Base-by-base conservation (phyloP, 2,329 filamentous ascomycete species). In the Stemphylium vesicarium region DNA sequence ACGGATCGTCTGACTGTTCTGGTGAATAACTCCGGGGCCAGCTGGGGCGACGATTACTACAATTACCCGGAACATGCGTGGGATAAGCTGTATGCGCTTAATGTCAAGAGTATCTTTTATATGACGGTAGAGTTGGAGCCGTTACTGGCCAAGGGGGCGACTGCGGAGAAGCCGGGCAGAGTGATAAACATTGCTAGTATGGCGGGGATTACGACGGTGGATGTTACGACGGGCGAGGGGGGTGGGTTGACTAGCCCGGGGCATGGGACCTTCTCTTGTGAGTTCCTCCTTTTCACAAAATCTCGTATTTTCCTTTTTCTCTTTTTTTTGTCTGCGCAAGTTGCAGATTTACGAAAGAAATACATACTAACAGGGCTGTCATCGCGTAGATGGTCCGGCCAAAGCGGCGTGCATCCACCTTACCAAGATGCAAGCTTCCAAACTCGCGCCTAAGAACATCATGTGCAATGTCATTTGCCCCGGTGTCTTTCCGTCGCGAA, bases 31-130 rank as follows among this genome's bases (percentile, higher is more conserved):
- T 81, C 81, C 8, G 81, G 81, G 13, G 82, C 79, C 8, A 81
- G 80, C 47, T 84, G 81, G 77, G 83, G 82, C 9, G 83, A 80
- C 22, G 80, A 82, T 24, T 85, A 85, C 66, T 81, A 84, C 56
- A 78, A 85, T 67, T 85, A 84, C 62, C 82, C 82, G 0, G 82
- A 84, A 57, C 75, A 78, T 41, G 84, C 81, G 36, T 86, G 83
- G 81, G 83, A 84, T 59, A 82, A 84, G 59, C 75, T 85, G 18
- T 81, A 84, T 61, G 80, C 79, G 9, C 70, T 84, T 61, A 84
- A 84, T 62, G 80, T 84, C 13, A 82, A 83, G 68, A 80, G 79
- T 13, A 78, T 83, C 33, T 84, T 82, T 62, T 80, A 81, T 60
- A 79, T 70, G 62, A 76, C 72, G 8, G 73, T 73, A 1, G 78